Evolutionary conservation across 805 yeast genomes (phyloP).

Genomic region (Barnettozyma pratensis): DNA sequence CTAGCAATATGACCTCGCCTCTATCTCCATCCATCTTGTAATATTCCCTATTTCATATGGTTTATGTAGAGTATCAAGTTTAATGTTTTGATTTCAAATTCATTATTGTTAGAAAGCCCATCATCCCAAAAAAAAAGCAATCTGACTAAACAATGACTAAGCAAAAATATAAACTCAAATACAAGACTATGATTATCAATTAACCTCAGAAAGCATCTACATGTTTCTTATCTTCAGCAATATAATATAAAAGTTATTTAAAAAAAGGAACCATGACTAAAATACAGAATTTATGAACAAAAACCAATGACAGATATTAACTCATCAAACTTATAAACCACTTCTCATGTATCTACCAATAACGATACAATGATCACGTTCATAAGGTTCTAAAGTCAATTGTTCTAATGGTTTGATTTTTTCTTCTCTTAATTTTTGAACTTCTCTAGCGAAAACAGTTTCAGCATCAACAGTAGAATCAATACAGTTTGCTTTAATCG

Average conservation of each 20-base stretch:
- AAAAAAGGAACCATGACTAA: slow-evolving; percentile 8
- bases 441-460: slow-evolving; percentile 99
- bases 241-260: not conserved
- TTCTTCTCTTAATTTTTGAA: slow-evolving; percentile 97
- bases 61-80: no score
- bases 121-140: no score
- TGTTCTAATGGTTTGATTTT: slow-evolving; percentile 98
- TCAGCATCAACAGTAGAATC: slow-evolving; percentile 99
- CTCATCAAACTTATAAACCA: slow-evolving; percentile 39
- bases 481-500: slow-evolving; percentile 99
- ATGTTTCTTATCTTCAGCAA: not conserved
- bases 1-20: no score
- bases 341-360: slow-evolving; percentile 95
- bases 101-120: no score
- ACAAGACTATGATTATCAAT: no score
- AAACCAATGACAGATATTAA: slow-evolving; percentile 1
- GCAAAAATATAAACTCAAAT: no score
- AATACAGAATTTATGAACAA: slow-evolving; percentile 10
- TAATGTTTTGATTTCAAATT: no score
- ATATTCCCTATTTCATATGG: no score
- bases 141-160: no score
- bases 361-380: slow-evolving; percentile 99
- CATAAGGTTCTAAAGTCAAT: slow-evolving; percentile 98
- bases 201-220: no score
- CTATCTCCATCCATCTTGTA: no score